Evolutionary conservation across 257 asterid species (phyloP).

Genomic region (Solanum peruvianum): DNA sequence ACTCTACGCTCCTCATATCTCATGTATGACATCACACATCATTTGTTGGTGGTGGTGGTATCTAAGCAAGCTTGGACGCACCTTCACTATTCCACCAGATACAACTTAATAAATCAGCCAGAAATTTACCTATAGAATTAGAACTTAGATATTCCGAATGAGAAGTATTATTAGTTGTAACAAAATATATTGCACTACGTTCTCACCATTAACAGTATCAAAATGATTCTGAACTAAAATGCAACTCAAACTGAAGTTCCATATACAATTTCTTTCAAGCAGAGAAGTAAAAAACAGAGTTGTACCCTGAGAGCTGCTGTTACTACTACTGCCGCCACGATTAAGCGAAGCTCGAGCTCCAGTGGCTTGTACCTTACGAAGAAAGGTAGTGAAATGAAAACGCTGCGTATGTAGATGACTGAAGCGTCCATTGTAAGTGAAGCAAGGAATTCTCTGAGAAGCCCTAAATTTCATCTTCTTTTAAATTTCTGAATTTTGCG

Average conservation of each 20-base stretch:
- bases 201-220: neutral
- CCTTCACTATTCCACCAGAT: neutral
- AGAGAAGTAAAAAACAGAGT: neutral
- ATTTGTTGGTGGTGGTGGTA: neutral
- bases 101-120: neutral
- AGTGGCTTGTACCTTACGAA: conserved; percentile 49
- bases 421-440: conserved; percentile 5
- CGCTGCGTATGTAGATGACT: conserved; percentile 20
- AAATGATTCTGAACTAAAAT: neutral
- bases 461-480: conserved; percentile 52
- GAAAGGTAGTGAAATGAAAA: conserved; percentile 40
- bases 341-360: conserved; percentile 35
- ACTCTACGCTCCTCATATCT: neutral
- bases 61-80: neutral
- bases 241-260: neutral
- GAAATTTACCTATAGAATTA: neutral
- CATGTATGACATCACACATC: neutral
- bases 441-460: conserved; percentile 13
- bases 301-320: conserved; percentile 50
- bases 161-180: neutral
- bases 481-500: neutral
- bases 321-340: conserved; percentile 24
- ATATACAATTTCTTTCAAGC: neutral
- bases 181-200: neutral
- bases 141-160: neutral